These are phyloP conservation scores for Colletotrichum nymphaeae DNA, from an alignment of 2,329 filamentous ascomycete species.

Conservation along the genomic window DNA sequence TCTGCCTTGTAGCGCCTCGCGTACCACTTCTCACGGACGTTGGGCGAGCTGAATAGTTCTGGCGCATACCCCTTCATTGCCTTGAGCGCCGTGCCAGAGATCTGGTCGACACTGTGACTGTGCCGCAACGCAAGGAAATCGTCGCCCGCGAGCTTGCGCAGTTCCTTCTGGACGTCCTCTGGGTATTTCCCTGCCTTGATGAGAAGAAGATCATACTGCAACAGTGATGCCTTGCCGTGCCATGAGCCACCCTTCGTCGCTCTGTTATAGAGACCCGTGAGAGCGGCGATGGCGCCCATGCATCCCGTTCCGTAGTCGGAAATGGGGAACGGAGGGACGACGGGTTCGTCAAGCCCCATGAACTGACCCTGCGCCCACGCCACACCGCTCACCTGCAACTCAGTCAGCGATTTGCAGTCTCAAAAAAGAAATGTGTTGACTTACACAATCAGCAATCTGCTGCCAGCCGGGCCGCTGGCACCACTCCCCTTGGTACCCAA, in stretches of 20 bases:
- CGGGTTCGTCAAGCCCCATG: constrained; percentile 71
- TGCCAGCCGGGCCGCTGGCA: constrained; percentile 75
- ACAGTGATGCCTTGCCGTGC: constrained; percentile 71
- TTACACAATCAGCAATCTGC: constrained; percentile 75
- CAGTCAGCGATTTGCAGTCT: neutral
- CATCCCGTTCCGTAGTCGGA: constrained; percentile 78
- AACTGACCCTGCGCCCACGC: constrained; percentile 72
- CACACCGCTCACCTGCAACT: constrained; percentile 56
- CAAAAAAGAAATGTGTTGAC: constrained; percentile 9
- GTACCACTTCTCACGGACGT: constrained; percentile 62
- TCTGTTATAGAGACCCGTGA: constrained; percentile 72
- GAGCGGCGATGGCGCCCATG: constrained; percentile 75
- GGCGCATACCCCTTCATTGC: constrained; percentile 65
- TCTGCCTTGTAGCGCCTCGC: constrained; percentile 53
- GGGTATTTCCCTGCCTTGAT: constrained; percentile 70
- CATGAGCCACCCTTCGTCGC: constrained; percentile 74
- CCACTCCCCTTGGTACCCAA: constrained; percentile 72
- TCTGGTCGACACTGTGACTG: constrained; percentile 73
- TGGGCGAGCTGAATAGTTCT: constrained; percentile 61
- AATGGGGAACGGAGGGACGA: constrained; percentile 74
- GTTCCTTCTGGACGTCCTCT: constrained; percentile 59
- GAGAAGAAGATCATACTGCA: constrained; percentile 76
- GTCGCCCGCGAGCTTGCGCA: constrained; percentile 60
- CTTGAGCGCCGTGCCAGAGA: constrained; percentile 68
- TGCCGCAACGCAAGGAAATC: constrained; percentile 70